Evolutionary conservation across 768 basidiomycete genomes (phyloP).

Genomic region (Boletus tomentosulus): DNA sequence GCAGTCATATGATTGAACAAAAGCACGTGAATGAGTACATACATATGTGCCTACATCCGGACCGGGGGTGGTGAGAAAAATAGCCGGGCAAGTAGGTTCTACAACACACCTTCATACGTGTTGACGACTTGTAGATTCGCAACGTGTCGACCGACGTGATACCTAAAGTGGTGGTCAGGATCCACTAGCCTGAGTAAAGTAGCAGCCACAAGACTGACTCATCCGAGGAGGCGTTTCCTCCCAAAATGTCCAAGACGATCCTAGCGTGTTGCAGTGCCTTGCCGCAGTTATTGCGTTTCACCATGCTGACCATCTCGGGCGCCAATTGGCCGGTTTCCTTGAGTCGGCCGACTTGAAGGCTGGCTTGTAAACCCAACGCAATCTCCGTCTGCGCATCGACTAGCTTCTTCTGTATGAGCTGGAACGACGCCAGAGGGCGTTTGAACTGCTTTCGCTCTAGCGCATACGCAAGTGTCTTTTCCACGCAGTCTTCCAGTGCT

Average conservation of each 20-base stretch:
- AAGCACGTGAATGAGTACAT: slow-evolving; percentile 18
- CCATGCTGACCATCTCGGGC: slow-evolving; percentile 91
- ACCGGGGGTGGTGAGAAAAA: slow-evolving; percentile 2
- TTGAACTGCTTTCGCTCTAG: slow-evolving; percentile 89
- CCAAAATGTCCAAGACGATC: slow-evolving; percentile 81
- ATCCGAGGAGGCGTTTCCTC: slow-evolving; percentile 90
- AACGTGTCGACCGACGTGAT: slow-evolving; percentile 91
- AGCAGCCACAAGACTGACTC: slow-evolving; percentile 52
- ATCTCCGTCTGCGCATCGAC: slow-evolving; percentile 90
- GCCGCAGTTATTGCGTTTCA: slow-evolving; percentile 95
- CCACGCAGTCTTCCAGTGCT: slow-evolving; percentile 87
- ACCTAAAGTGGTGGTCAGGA: slow-evolving; percentile 41
- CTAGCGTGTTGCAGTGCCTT: slow-evolving; percentile 86
- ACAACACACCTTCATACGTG: slow-evolving; percentile 78
- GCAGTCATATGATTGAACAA: slow-evolving; percentile 1
- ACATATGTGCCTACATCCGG: slow-evolving; percentile 53
- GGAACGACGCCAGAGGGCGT: slow-evolving; percentile 88
- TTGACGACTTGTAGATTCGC: slow-evolving; percentile 95
- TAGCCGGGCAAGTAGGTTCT: background rate
- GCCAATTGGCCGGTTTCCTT: slow-evolving; percentile 73
- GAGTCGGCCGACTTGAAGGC: slow-evolving; percentile 77
- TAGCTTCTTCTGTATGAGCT: slow-evolving; percentile 97
- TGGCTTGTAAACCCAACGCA: slow-evolving; percentile 71
- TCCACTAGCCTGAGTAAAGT: background rate
- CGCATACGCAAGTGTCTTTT: slow-evolving; percentile 74